Evolutionary conservation across 192 early-diverging fungal species (phyloP).

Genomic region (Backusella liffmaniae): DNA sequence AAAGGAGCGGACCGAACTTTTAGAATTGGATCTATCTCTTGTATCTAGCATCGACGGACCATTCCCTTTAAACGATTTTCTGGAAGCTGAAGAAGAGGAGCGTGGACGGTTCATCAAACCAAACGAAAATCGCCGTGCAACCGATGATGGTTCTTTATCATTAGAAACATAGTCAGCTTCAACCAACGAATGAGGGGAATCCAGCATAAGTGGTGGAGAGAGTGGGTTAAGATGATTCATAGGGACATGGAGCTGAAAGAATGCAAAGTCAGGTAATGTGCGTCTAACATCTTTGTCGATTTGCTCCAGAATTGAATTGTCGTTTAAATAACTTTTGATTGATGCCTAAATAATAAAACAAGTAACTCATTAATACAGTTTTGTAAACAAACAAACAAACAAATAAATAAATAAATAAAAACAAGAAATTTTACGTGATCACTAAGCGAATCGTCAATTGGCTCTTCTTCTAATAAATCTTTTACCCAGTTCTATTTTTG

Average conservation of each 20-base stretch:
- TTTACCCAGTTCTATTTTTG: conserved; percentile 49
- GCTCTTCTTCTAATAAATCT: conserved; percentile 59
- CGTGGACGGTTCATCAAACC: conserved; percentile 28
- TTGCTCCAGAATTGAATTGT: conserved; percentile 62
- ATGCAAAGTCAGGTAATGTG: conserved; percentile 73
- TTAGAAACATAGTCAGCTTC: neutral
- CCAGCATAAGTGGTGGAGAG: conserved; percentile 26
- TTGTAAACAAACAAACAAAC: neutral
- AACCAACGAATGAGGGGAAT: neutral
- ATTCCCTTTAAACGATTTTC: conserved; percentile 34
- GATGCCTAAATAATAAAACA: conserved; percentile 18
- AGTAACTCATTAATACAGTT: neutral
- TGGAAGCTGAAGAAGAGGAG: conserved; percentile 24
- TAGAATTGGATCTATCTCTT: conserved; percentile 32
- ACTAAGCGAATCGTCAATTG: conserved; percentile 41
- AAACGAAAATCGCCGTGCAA: conserved; percentile 23
- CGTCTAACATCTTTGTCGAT: conserved; percentile 76
- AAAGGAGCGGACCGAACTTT: conserved; percentile 27
- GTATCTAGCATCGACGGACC: neutral
- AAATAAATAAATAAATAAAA: neutral
- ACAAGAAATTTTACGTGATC: conserved; percentile 37
- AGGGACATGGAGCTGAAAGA: conserved; percentile 68
- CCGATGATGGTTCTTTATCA: neutral
- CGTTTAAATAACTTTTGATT: conserved; percentile 61
- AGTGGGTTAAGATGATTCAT: conserved; percentile 49